Percentiles rank a stretch among this genome's conserved stretches.
phyloP scores from a whole-genome alignment of 2,329 filamentous ascomycete species.

The Cytospora paraplurivora region DNA sequence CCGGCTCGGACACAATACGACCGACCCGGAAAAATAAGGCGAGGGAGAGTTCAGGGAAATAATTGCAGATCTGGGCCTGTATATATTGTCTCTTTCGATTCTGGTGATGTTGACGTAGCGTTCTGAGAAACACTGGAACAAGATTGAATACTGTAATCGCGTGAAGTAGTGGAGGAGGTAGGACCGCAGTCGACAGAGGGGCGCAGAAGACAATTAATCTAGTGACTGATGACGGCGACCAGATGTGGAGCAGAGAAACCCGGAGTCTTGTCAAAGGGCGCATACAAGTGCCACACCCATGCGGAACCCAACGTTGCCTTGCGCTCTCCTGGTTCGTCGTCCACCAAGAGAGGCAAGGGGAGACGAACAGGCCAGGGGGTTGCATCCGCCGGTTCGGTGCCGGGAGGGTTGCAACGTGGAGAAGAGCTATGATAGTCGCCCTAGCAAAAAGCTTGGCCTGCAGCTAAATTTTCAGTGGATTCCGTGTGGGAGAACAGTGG shows the following conservation, averaged over 20 bases:
- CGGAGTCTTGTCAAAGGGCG: slow-evolving; percentile 15
- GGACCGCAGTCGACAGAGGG: slow-evolving; percentile 10
- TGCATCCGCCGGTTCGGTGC: slow-evolving; percentile 25
- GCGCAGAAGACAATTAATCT: slow-evolving; percentile 18
- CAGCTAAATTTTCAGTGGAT: slow-evolving; percentile 19
- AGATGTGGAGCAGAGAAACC: slow-evolving; percentile 22
- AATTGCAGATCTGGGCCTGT: slow-evolving; percentile 4
- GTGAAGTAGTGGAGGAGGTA: slow-evolving; percentile 11
- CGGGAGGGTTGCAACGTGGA: slow-evolving; percentile 24
- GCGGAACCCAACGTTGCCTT: slow-evolving; percentile 23
- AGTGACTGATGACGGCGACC: slow-evolving; percentile 24
- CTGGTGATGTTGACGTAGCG: not conserved
- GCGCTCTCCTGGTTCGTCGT: slow-evolving; percentile 17
- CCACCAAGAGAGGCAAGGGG: slow-evolving; percentile 15
- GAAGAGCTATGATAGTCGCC: slow-evolving; percentile 25
- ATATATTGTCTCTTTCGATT: not conserved
- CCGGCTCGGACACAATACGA: slow-evolving; percentile 24
- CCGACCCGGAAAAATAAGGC: not conserved
- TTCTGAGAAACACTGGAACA: not conserved
- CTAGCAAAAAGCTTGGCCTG: slow-evolving; percentile 29
- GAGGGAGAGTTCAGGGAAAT: not conserved
- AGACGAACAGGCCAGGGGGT: slow-evolving; percentile 19
- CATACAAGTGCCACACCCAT: slow-evolving; percentile 21
- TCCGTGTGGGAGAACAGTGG: slow-evolving; percentile 17
- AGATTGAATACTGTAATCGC: slow-evolving; percentile 1